Evolutionary conservation across 2,329 filamentous ascomycete genomes (phyloP).

Genomic region (Neocucurbitaria cava): DNA sequence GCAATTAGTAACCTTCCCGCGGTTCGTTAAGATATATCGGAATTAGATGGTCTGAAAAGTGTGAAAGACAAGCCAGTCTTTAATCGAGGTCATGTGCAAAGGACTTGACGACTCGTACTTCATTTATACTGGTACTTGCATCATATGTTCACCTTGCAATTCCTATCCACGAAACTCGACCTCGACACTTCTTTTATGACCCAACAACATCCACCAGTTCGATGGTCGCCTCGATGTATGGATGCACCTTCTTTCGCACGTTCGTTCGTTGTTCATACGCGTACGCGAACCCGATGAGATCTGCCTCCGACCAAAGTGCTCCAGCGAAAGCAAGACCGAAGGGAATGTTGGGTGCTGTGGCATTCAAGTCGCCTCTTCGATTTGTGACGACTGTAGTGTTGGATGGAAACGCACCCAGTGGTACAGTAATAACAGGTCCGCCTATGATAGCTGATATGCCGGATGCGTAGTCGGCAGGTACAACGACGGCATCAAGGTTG

Average conservation of each 20-base stretch:
- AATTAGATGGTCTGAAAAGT: too few relatives aligned
- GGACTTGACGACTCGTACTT: too few relatives aligned
- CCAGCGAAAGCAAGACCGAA: slow-evolving; percentile 72
- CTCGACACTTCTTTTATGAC: slow-evolving; percentile 1
- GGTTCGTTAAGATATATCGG: too few relatives aligned
- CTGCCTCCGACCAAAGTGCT: slow-evolving; percentile 65
- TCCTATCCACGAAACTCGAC: too few relatives aligned
- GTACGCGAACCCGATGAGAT: slow-evolving; percentile 70
- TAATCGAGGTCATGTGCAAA: too few relatives aligned
- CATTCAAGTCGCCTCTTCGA: slow-evolving; percentile 59
- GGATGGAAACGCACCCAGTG: slow-evolving; percentile 63
- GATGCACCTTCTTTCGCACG: slow-evolving; percentile 56
- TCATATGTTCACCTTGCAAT: too few relatives aligned
- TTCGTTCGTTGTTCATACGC: slow-evolving; percentile 70
- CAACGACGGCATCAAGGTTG: slow-evolving; percentile 66
- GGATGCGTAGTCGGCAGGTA: slow-evolving; percentile 61
- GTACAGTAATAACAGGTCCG: slow-evolving; percentile 68
- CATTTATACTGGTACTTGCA: too few relatives aligned
- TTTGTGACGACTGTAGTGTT: slow-evolving; percentile 57
- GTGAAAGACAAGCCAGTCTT: too few relatives aligned
- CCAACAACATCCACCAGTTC: slow-evolving; percentile 55
- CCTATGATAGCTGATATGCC: slow-evolving; percentile 64
- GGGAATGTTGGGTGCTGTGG: slow-evolving; percentile 61
- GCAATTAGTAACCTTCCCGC: too few relatives aligned
- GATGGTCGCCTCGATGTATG: slow-evolving; percentile 58